Evolutionary conservation across 2,329 filamentous ascomycete genomes (phyloP), one percentile per base, ranked within the genome.

Genomic region (Ophiostoma sp.): DNA sequence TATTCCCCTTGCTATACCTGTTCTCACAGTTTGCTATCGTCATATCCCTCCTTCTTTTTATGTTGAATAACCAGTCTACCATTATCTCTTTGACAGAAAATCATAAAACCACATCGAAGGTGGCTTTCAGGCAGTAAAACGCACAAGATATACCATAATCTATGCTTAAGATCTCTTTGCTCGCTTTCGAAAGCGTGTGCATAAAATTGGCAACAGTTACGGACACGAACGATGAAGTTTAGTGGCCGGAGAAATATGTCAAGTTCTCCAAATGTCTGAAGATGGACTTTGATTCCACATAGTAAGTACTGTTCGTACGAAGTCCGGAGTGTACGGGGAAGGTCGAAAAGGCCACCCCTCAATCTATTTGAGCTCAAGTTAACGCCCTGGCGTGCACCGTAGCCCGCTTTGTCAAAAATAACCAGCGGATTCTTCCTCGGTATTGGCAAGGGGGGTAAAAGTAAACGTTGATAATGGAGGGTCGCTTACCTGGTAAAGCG

Each of bases 401-500:
- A 19, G 59, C 59, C 59, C 59, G 59, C 19, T 31, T 63, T 19
- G n/a, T 15, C n/a, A 52, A 22, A 39, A 39, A 39, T 39, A 39
- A 12, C 59, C 59, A 39, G 39, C 59, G 19, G 31, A 39, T 63
- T 39, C 59, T 63, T 39, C 59, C 33, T 39, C 59, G 59, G 59
- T 39, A 63, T 63, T 22, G 31, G 33, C 59, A 63, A 31, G 33
- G 59, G 59, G 39, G 11, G 39, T 8, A 15, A 63, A 8, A 12
- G n/a, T 45, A 66, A 66, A 66, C 28, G 39, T n/a, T 11, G 19
- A 36, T 36, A 36, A 39, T 63, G 59, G 59, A 63, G 59, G 59
- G 59, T 39, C 31, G 33, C 59, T 12, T 63, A 63, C 59, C 59
- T 66, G 39, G 36, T 48, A 66, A 66, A 66, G 15, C 39, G 36